phyloP scores from a whole-genome alignment of 2,329 filamentous ascomycete species.

The Hymenoscyphus scutula region DNA sequence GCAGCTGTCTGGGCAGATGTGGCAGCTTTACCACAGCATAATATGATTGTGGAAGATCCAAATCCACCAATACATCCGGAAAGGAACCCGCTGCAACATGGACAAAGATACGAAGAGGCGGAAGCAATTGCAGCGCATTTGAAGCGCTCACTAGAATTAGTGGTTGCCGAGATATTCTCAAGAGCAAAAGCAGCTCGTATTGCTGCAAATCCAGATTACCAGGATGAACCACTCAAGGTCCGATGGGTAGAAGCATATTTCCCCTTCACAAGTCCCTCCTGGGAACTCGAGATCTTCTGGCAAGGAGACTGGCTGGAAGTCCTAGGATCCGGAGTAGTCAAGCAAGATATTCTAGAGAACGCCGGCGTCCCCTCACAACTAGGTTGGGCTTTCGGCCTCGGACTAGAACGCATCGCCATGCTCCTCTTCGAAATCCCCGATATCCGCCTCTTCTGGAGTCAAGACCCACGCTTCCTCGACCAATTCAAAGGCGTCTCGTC shows the following conservation, averaged over 20 bases:
- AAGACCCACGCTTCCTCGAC: conserved; percentile 76
- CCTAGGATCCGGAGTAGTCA: conserved; percentile 85
- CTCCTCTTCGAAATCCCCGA: conserved; percentile 94
- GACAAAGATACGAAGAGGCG: conserved; percentile 68
- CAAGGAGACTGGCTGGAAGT: conserved; percentile 94
- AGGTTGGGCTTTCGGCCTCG: conserved; percentile 95
- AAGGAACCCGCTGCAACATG: conserved; percentile 77
- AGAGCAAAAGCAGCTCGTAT: conserved; percentile 67
- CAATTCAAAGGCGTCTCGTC: conserved; percentile 71
- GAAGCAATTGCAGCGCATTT: conserved; percentile 82
- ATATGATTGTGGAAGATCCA: conserved; percentile 76
- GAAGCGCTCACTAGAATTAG: conserved; percentile 82
- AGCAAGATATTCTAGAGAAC: conserved; percentile 76
- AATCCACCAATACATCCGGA: conserved; percentile 75
- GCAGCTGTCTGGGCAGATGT: conserved; percentile 69
- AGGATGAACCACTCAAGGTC: conserved; percentile 73
- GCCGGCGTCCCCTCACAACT: conserved; percentile 72
- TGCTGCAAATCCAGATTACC: conserved; percentile 46
- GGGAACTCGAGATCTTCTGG: conserved; percentile 96
- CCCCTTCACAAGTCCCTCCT: conserved; percentile 92
- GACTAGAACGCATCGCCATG: conserved; percentile 95
- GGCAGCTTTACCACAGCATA: conserved; percentile 67
- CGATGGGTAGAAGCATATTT: conserved; percentile 98
- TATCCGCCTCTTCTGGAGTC: conserved; percentile 94
- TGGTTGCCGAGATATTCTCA: conserved; percentile 86